Percentiles rank a stretch among this genome's conserved stretches.
Conservation (phyloP, 2,329 filamentous ascomycete species). For the Aspergillus ruber region DNA sequence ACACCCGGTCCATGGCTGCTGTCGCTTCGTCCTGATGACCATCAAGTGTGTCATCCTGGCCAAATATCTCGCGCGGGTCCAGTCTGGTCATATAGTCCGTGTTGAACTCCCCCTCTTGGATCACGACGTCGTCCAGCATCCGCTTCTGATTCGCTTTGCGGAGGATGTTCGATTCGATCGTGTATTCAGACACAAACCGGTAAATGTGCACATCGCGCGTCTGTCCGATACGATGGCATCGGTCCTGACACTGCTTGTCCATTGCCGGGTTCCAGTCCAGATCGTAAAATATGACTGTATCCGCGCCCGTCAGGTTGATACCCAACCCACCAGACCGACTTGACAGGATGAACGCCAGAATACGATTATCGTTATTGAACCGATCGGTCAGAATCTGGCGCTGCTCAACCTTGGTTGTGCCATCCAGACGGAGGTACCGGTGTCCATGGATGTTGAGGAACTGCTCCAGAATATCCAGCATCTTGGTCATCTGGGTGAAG, state of each 20-base stretch:
- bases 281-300: slow-evolving; percentile 98
- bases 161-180: slow-evolving; percentile 95
- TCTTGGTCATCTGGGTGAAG: slow-evolving; percentile 99
- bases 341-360: slow-evolving; percentile 91
- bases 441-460: slow-evolving; percentile 97
- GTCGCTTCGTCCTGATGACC: slow-evolving; percentile 67
- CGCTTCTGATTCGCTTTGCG: slow-evolving; percentile 95
- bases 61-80: slow-evolving; percentile 61
- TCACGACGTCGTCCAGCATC: slow-evolving; percentile 95
- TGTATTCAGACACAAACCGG: slow-evolving; percentile 84
- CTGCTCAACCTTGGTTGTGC: slow-evolving; percentile 92
- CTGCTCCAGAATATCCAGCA: slow-evolving; percentile 92
- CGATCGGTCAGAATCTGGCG: slow-evolving; percentile 91
- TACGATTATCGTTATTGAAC: slow-evolving; percentile 91
- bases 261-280: slow-evolving; percentile 99
- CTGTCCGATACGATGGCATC: slow-evolving; percentile 94
- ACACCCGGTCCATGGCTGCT: slow-evolving; percentile 77
- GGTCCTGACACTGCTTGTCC: slow-evolving; percentile 98
- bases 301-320: slow-evolving; percentile 93
- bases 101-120: slow-evolving; percentile 96
- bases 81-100: slow-evolving; percentile 90
- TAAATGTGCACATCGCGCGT: slow-evolving; percentile 98
- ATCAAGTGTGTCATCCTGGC: slow-evolving; percentile 49
- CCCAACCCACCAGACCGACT: slow-evolving; percentile 90
- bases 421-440: slow-evolving; percentile 91